Base-by-base conservation (phyloP, 768 basidiomycete species). In the Coprinopsis strossmayeri region DNA sequence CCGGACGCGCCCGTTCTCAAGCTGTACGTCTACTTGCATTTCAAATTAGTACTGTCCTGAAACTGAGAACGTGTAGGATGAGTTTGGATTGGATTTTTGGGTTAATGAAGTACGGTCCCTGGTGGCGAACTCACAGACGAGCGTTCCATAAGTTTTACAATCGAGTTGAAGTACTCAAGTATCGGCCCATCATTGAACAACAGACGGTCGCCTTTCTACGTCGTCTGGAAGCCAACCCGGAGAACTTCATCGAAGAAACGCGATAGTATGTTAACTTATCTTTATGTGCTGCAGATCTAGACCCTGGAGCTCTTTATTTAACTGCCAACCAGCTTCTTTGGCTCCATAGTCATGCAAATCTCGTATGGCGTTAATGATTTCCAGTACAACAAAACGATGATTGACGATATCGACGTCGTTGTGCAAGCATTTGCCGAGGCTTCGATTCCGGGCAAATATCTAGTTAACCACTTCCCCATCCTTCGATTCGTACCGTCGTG, bases 401-500 rank as follows among this genome's bases (percentile, higher is more conserved):
- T 68, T 24, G 55, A 63, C 43, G 44, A 53, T 3, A 52, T 59
- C 1, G 59, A 59, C 1, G 56, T 60, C 32, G 51, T 59, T 15
- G 53, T 61, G 1, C 54, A 61, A 51, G 54, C 57, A 20, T 55
- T 55, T 13, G 46, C 58, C 0, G 55, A 57, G 1, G 61, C 63
- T 0, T 54, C 50, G 13, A 50, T 58, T 10, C 62, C 65, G 0
- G 68, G 66, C 4, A 57, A 55, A 11, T 67, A 61, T 32, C 53
- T 67, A 3, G 63, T 66, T 1, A 59, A 61, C 47, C 60, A 48
- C 15, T 56, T 63, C 45, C 63, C 61, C 3, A 45, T 54, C 9
- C 44, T 59, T 57, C 53, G 41, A 55, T 53, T 64, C 24, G 48
- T 67, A 0, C 68, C 66, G 0, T 30, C 43, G 11, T 77, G 75